Conservation (phyloP, 345 rosid species). For the Dimocarpus longan region DNA sequence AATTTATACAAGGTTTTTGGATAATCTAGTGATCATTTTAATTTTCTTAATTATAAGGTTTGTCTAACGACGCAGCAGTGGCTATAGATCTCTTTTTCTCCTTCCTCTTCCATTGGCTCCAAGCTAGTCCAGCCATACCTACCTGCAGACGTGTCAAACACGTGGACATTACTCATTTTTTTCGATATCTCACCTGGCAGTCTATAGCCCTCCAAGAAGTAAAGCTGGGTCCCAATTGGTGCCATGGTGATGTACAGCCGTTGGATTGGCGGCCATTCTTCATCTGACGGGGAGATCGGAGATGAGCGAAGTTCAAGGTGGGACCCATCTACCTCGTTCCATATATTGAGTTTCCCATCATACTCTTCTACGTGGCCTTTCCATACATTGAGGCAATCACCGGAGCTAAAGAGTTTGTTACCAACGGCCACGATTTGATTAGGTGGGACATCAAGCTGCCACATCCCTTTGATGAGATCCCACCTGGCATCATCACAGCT, state of each 20-base stretch:
- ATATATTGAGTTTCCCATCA: conserved; percentile 44
- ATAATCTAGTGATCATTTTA: no score
- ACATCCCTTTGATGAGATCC: conserved; percentile 51
- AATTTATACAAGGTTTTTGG: no score
- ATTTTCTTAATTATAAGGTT: no score
- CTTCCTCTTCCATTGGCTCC: conserved; percentile 39
- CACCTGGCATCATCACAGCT: conserved; percentile 33
- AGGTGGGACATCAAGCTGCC: conserved; percentile 69
- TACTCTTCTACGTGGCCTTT: conserved; percentile 52
- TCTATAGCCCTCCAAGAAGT: conserved; percentile 38
- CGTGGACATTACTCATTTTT: conserved; percentile 25
- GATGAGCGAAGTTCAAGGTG: conserved; percentile 31
- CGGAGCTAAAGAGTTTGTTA: conserved; percentile 50
- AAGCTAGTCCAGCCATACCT: conserved; percentile 36
- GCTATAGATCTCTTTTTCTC: conserved; percentile 38
- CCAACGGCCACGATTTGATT: conserved; percentile 47
- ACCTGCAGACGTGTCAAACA: conserved; percentile 37
- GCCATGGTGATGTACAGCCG: conserved; percentile 35
- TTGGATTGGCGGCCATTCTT: conserved; percentile 30
- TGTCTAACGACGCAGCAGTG: conserved; percentile 42
- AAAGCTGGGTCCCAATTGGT: conserved; percentile 27
- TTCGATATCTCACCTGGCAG: conserved; percentile 32
- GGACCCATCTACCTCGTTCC: conserved; percentile 61
- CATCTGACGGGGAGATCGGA: conserved; percentile 20
- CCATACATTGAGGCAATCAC: conserved; percentile 61